phyloP scores from a whole-genome alignment of 495 filamentous ascomycete species.

The Xylaria castorea region DNA sequence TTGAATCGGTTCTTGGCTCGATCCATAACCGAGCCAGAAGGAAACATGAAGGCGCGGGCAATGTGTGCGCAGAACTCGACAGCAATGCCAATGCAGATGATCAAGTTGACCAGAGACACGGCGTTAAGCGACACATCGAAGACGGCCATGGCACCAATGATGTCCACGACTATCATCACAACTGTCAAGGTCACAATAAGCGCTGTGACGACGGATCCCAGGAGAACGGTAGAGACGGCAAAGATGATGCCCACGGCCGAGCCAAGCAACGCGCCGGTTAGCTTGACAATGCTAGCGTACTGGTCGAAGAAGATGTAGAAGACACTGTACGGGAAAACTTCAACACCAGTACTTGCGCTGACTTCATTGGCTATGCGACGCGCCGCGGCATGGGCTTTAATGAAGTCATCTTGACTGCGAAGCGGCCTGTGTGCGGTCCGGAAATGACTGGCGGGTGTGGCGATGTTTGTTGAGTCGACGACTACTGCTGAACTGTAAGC shows the following conservation, averaged over 20 bases:
- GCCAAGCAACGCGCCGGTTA: conserved; percentile 79
- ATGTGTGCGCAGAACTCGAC: conserved; percentile 99
- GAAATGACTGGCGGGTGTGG: conserved; percentile 85
- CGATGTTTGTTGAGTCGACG: conserved; percentile 68
- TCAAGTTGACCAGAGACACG: conserved; percentile 92
- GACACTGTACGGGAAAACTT: conserved; percentile 93
- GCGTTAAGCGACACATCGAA: conserved; percentile 92
- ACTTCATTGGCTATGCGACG: conserved; percentile 84
- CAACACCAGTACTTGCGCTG: conserved; percentile 67
- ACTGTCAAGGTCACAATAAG: conserved; percentile 84
- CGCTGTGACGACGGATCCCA: conserved; percentile 85
- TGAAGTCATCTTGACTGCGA: conserved; percentile 89
- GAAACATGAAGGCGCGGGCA: conserved; percentile 95
- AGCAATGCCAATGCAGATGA: conserved; percentile 94
- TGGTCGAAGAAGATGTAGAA: conserved; percentile 99
- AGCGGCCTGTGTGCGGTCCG: conserved; percentile 86
- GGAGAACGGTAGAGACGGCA: conserved; percentile 72
- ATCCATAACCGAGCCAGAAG: conserved; percentile 76
- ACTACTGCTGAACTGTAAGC: conserved; percentile 87
- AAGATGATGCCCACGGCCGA: conserved; percentile 86
- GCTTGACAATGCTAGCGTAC: conserved; percentile 80
- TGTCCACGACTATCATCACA: conserved; percentile 91
- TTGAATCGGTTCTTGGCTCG: conserved; percentile 70
- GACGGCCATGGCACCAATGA: conserved; percentile 92
- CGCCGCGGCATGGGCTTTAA: conserved; percentile 85